A percentile compares a stretch with the other conserved stretches of the same genome.
Evolutionary conservation across 805 yeast genomes (phyloP).

Genomic region (Saturnispora halmiae): DNA sequence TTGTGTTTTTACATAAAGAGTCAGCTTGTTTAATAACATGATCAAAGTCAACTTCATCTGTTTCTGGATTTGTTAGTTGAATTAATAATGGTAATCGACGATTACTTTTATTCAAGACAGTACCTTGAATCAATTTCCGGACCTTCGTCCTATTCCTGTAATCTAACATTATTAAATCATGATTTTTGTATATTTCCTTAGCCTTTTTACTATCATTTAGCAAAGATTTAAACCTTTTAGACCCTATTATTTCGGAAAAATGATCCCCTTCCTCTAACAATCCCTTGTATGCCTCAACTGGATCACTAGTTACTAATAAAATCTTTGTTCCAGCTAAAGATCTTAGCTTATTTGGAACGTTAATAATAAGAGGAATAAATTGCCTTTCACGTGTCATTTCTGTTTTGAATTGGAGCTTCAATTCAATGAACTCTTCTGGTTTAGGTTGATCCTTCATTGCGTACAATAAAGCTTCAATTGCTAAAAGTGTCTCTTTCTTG

Average conservation of each 20-base stretch:
- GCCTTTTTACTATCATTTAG: conserved; percentile 36
- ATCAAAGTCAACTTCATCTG: conserved; percentile 56
- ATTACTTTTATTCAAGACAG: conserved; percentile 51
- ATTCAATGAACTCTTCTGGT: conserved; percentile 26
- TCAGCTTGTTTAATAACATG: conserved; percentile 57
- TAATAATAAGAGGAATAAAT: conserved; percentile 49
- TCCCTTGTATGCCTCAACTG: conserved; percentile 47
- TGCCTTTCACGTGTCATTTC: conserved; percentile 39
- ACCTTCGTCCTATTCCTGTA: conserved; percentile 54
- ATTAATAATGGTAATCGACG: conserved; percentile 62
- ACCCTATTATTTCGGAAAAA: conserved; percentile 52
- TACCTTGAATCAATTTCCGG: conserved; percentile 47
- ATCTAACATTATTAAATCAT: conserved; percentile 63
- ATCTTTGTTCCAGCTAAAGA: conserved; percentile 42
- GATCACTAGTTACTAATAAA: conserved; percentile 65
- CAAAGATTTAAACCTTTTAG: conserved; percentile 45
- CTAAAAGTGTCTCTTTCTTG: conserved; percentile 17
- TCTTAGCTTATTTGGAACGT: conserved; percentile 44
- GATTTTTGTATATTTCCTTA: conserved; percentile 45
- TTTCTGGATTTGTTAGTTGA: conserved; percentile 44
- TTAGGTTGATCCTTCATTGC: conserved; percentile 22
- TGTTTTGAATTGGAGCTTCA: conserved; percentile 41
- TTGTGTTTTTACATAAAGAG: conserved; percentile 55
- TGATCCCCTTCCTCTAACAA: conserved; percentile 42
- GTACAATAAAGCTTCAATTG: conserved; percentile 26